phyloP scores from a whole-genome alignment of 176 grass and related monocot species.

The Raddia guianensis region DNA sequence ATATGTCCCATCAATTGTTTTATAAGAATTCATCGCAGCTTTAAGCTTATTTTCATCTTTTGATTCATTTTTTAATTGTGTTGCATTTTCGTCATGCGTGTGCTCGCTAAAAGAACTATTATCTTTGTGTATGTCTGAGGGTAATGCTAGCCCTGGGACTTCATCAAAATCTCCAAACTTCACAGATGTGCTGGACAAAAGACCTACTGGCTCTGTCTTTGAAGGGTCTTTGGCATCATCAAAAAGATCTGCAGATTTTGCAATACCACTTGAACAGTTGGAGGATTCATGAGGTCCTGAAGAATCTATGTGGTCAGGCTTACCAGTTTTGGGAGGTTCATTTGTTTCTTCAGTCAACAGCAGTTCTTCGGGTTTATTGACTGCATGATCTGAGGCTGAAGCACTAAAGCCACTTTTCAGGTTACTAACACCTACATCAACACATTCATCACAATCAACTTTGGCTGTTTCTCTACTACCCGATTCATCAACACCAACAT shows the following conservation, averaged over 20 bases:
- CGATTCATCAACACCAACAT: constrained; percentile 6
- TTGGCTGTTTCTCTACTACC: constrained; percentile 25
- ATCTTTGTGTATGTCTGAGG: constrained; percentile 47
- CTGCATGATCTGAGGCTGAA: constrained; percentile 28
- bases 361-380: constrained; percentile 32
- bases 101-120: constrained; percentile 36
- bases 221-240: constrained; percentile 31
- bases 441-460: constrained; percentile 38
- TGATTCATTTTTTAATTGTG: constrained; percentile 12
- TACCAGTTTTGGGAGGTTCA: constrained; percentile 42
- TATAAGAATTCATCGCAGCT: constrained; percentile 28
- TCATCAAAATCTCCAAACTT: constrained; percentile 67
- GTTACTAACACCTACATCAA: constrained; percentile 28
- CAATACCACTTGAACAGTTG: constrained; percentile 38
- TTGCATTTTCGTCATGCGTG: constrained; percentile 37
- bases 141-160: constrained; percentile 47
- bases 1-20: constrained; percentile 25
- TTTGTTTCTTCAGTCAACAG: constrained; percentile 31
- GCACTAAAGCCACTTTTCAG: constrained; percentile 32
- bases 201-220: constrained; percentile 32
- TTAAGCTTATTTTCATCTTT: constrained; percentile 35
- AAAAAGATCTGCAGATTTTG: constrained; percentile 41
- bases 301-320: constrained; percentile 39
- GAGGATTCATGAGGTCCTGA: constrained; percentile 37
- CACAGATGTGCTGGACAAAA: constrained; percentile 50